Percentiles rank a stretch among this genome's conserved stretches.
These are phyloP conservation scores for Meyerozyma athensensis DNA, from an alignment of 1,139 yeast genomes.

Conservation along the genomic window DNA sequence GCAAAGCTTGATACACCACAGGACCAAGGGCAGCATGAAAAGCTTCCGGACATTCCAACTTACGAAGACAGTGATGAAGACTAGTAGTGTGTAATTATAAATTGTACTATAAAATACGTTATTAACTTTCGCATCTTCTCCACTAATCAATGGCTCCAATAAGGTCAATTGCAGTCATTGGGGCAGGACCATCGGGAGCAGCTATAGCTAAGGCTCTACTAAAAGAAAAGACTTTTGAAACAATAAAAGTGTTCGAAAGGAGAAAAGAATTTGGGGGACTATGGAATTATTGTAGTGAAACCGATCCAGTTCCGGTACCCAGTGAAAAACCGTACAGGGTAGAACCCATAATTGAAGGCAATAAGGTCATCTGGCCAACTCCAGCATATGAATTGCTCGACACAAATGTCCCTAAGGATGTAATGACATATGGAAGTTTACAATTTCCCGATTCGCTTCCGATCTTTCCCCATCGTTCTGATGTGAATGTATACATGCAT, in stretches of 20 bases:
- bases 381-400: conserved; percentile 51
- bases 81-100: neutral
- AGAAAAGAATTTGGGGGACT: conserved; percentile 1
- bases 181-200: conserved; percentile 1
- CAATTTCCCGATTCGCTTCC: conserved; percentile 40
- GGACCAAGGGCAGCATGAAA: conserved; percentile 9
- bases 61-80: conserved; percentile 42
- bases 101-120: no score
- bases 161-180: neutral
- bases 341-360: conserved; percentile 14
- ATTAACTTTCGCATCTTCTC: no score
- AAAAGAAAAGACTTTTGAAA: neutral
- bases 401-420: conserved; percentile 54
- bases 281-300: neutral
- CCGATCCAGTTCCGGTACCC: conserved; percentile 14
- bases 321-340: conserved; percentile 15
- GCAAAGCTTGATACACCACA: conserved; percentile 2
- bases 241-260: neutral
- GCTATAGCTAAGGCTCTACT: conserved; percentile 1
- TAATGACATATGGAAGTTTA: conserved; percentile 52
- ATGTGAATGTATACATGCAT: conserved; percentile 44
- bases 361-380: conserved; percentile 29
- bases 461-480: conserved; percentile 45
- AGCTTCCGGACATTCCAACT: conserved; percentile 34
- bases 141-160: neutral